Percentiles rank a stretch among this genome's conserved stretches.
phyloP scores from a whole-genome alignment of 1,139 yeast genomes.

The Diutina scorzettiae region DNA sequence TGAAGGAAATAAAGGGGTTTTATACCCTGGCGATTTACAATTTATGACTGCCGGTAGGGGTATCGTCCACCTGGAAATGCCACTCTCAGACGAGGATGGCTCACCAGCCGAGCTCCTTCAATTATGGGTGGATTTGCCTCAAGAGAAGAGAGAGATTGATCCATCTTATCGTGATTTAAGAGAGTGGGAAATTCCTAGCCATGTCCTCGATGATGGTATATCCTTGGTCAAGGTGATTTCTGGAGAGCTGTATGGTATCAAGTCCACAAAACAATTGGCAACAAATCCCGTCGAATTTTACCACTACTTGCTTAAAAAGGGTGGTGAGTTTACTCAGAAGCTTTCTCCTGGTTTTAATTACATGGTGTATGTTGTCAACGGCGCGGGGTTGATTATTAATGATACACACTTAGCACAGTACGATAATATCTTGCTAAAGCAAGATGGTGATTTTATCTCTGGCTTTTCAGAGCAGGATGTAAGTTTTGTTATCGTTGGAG shows the following conservation, averaged over 20 bases:
- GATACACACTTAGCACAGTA: neutral
- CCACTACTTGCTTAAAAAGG: constrained; percentile 55
- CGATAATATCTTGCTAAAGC: neutral
- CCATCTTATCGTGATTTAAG: constrained; percentile 79
- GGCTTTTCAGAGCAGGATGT: neutral
- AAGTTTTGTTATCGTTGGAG: neutral
- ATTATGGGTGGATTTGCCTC: constrained; percentile 86
- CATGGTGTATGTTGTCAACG: constrained; percentile 39
- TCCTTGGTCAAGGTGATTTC: constrained; percentile 62
- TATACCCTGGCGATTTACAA: constrained; percentile 80
- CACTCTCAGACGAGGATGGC: constrained; percentile 45
- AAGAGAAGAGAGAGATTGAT: constrained; percentile 47
- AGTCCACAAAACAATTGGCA: constrained; percentile 65
- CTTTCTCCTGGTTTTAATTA: constrained; percentile 59
- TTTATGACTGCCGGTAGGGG: constrained; percentile 95
- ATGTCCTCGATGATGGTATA: constrained; percentile 54
- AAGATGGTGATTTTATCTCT: neutral
- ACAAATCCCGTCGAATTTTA: constrained; percentile 76
- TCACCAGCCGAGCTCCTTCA: constrained; percentile 62
- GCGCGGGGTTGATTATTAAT: neutral
- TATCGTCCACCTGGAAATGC: constrained; percentile 79
- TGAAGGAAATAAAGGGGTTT: constrained; percentile 69
- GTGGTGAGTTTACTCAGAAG: constrained; percentile 52
- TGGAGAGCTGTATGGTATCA: constrained; percentile 67
- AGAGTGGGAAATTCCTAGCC: constrained; percentile 55